These are phyloP conservation scores for Sutorius australiensis DNA, from an alignment of 768 basidiomycete genomes.

Conservation along the genomic window DNA sequence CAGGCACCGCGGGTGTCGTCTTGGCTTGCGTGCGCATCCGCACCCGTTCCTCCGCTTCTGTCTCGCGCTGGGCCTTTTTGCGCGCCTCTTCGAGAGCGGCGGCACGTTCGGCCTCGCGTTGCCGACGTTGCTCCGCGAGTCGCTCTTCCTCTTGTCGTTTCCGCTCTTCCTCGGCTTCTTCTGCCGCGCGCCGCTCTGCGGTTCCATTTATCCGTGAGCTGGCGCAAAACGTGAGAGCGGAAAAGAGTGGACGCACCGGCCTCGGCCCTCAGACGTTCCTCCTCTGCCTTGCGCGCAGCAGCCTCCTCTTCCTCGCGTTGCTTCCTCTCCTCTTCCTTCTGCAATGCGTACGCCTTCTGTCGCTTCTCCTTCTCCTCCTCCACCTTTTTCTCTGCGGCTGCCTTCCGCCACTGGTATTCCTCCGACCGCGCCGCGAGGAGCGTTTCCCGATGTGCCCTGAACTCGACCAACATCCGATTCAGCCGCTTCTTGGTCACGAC, in stretches of 20 bases:
- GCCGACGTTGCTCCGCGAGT: constrained; percentile 44
- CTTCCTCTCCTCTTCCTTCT: constrained; percentile 45
- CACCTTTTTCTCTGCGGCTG: constrained; percentile 58
- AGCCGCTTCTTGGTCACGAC: constrained; percentile 75
- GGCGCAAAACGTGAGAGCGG: neutral
- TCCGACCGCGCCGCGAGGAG: constrained; percentile 57
- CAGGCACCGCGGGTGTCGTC: constrained; percentile 21
- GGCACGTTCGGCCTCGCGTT: constrained; percentile 49
- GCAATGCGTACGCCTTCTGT: constrained; percentile 55
- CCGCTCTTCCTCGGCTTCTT: constrained; percentile 50
- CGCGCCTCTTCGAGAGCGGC: constrained; percentile 53
- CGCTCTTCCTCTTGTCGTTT: constrained; percentile 65
- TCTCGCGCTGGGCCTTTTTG: constrained; percentile 61
- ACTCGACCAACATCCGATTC: constrained; percentile 70
- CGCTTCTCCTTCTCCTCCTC: constrained; percentile 82
- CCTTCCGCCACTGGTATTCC: constrained; percentile 59
- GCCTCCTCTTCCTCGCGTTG: constrained; percentile 25
- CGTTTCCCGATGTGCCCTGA: constrained; percentile 44
- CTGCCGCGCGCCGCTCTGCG: constrained; percentile 53
- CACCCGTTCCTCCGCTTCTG: constrained; percentile 58
- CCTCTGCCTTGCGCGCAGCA: constrained; percentile 27
- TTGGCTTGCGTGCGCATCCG: constrained; percentile 33
- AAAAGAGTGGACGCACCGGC: constrained; percentile 42
- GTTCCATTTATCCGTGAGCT: neutral
- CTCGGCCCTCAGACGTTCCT: constrained; percentile 44